Percentiles rank a stretch among this genome's conserved stretches.
Conservation (phyloP, 345 rosid genomes). For the Psidium friedrichsthalianum region DNA sequence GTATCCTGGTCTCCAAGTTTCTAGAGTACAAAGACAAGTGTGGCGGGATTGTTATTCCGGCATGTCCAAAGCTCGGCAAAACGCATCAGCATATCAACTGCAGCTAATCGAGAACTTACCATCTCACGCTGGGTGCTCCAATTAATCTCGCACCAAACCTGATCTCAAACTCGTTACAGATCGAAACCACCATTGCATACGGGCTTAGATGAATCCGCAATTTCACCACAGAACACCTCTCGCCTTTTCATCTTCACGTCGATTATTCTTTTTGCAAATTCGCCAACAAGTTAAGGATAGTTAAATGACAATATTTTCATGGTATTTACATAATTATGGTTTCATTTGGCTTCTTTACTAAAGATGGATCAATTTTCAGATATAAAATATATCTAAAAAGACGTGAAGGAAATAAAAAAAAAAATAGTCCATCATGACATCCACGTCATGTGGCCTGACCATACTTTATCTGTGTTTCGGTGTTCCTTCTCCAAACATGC, state of each 20-base stretch:
- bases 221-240: not conserved
- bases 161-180: not conserved
- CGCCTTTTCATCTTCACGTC: not conserved
- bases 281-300: not conserved
- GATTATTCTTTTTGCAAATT: not conserved
- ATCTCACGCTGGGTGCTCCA: not conserved
- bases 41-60: not conserved
- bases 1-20: not conserved
- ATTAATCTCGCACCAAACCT: not conserved
- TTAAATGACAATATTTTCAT: not conserved
- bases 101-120: not conserved
- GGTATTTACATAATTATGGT: too few relatives aligned
- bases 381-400: too few relatives aligned
- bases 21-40: not conserved
- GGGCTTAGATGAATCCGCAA: not conserved
- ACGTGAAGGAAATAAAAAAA: too few relatives aligned
- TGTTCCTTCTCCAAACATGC: not conserved
- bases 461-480: not conserved
- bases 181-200: not conserved
- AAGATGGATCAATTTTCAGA: too few relatives aligned
- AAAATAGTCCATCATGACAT: too few relatives aligned
- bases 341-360: too few relatives aligned
- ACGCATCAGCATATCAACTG: too few relatives aligned
- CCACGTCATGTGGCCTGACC: not conserved
- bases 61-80: too few relatives aligned